Base-by-base conservation (phyloP, 116 monocot genomes). In the Iris pallida region DNA sequence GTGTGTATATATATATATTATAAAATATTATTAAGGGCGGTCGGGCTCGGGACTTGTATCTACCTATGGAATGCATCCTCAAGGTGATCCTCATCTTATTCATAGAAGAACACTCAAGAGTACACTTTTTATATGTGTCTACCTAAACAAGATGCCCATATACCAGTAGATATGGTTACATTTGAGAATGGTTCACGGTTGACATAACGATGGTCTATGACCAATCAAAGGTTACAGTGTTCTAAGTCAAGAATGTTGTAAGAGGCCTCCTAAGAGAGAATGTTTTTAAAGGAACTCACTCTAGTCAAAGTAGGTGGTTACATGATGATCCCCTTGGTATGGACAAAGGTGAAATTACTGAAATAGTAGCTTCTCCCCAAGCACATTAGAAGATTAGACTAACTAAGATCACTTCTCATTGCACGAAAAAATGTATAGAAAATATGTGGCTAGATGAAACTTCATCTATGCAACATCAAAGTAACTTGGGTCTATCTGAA, bases 271-370 rank as follows among this genome's bases (percentile, higher is more conserved):
- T 55, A 54, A 67, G 76, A 59, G 69, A 80, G 56, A 67, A 56
- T 60, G 9, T 51, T 48, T 30, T 66, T 19, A 66, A 63, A 59
- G 73, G 64, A 61, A 17, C 20, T 68, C 53, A 66, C 20, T 73
- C 74, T 60, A 53, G 57, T 65, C 75, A 65, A 45, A 60, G 41
- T 60, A 16, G 57, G 51, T 52, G 53, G 45, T 9, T 81, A 57
- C 78, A 63, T 20, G 49, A 54, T 72, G 73, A 55, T 66, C 71
- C 81, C 19, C 68, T 61, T 68, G 75, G 75, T 60, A 79, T n/a
- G n/a, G n/a, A n/a, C n/a, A n/a, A 79, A 81, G 80, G 76, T 65
- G 84, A 79, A 48, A 66, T 72, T 86, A 42, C 59, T 81, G 59
- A 83, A 76, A 71, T 70, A 53, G 16, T 44, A 56, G 46, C 68